Evolutionary conservation across 371 early-diverging fungal species (phyloP).

Genomic region (Apophysomyces variabilis): DNA sequence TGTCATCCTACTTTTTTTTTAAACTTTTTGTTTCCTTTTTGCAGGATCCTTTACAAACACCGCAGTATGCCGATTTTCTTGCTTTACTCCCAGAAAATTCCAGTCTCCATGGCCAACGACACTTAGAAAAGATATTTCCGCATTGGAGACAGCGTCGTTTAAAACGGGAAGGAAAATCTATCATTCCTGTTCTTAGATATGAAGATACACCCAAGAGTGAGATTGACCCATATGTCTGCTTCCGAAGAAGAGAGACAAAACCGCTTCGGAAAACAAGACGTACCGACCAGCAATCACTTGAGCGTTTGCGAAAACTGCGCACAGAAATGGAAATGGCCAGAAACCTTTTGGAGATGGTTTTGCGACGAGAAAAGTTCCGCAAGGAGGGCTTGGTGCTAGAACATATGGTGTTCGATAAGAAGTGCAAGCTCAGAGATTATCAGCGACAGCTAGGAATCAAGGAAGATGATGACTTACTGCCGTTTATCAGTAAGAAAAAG

Average conservation of each 20-base stretch:
- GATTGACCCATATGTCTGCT: conserved; percentile 95
- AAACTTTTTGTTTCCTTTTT: background rate
- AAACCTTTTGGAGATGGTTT: conserved; percentile 78
- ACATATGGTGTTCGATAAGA: conserved; percentile 62
- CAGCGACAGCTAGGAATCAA: conserved; percentile 59
- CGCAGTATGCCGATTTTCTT: conserved; percentile 34
- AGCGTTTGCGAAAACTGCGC: conserved; percentile 82
- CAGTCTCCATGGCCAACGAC: conserved; percentile 29
- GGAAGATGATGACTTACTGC: conserved; percentile 54
- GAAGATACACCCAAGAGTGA: conserved; percentile 70
- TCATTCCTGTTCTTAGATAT: conserved; percentile 68
- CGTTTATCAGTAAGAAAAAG: conserved; percentile 41
- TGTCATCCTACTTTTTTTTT: background rate
- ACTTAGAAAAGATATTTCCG: conserved; percentile 32
- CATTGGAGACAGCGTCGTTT: conserved; percentile 56
- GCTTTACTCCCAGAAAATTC: conserved; percentile 15
- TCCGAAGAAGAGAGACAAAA: conserved; percentile 92
- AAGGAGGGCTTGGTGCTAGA: conserved; percentile 74
- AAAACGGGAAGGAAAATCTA: conserved; percentile 52
- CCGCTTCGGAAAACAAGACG: conserved; percentile 87
- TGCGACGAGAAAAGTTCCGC: conserved; percentile 78
- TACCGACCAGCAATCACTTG: conserved; percentile 85
- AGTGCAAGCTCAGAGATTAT: conserved; percentile 56
- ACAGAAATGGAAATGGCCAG: conserved; percentile 80
- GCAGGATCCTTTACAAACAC: conserved; percentile 49